A percentile compares a stretch with the other conserved stretches of the same genome.
Evolutionary conservation across 2,329 filamentous ascomycete genomes (phyloP).

Genomic region (Mycosphaerella sp.): DNA sequence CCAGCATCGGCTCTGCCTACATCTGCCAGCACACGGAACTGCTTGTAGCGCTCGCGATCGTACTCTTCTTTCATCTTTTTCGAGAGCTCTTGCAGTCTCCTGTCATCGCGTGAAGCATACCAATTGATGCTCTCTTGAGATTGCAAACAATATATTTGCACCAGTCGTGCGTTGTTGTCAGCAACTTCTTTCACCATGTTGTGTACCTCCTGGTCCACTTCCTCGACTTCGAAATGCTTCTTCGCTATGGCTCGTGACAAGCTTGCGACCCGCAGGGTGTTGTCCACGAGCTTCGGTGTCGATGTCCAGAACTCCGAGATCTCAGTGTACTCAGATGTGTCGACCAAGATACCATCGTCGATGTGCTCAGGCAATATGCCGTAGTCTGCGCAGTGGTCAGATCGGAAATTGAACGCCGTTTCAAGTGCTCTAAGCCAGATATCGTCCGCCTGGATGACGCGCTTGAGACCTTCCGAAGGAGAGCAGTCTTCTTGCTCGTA

Average conservation of each 20-base stretch:
- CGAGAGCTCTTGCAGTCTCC: slow-evolving; percentile 45
- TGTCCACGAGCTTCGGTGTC: slow-evolving; percentile 43
- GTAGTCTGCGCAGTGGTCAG: slow-evolving; percentile 62
- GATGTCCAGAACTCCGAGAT: slow-evolving; percentile 85
- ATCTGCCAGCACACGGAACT: slow-evolving; percentile 38
- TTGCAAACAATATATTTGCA: slow-evolving; percentile 53
- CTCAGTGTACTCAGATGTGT: slow-evolving; percentile 54
- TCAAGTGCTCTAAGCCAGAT: slow-evolving; percentile 61
- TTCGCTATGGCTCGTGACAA: slow-evolving; percentile 38
- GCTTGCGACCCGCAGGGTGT: slow-evolving; percentile 35
- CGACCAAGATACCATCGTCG: slow-evolving; percentile 38
- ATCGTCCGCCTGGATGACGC: slow-evolving; percentile 63
- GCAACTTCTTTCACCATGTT: slow-evolving; percentile 44
- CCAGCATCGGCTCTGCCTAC: slow-evolving; percentile 53
- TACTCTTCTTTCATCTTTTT: slow-evolving; percentile 38
- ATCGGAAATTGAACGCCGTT: slow-evolving; percentile 63
- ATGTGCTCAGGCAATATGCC: slow-evolving; percentile 64
- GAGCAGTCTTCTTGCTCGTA: slow-evolving; percentile 10
- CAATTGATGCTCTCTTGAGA: slow-evolving; percentile 56
- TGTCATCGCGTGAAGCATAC: slow-evolving; percentile 46
- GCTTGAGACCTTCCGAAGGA: slow-evolving; percentile 42
- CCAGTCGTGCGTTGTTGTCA: slow-evolving; percentile 47
- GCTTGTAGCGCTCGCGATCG: slow-evolving; percentile 38
- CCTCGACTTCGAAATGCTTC: slow-evolving; percentile 35
- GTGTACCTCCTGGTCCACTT: slow-evolving; percentile 29